Evolutionary conservation across 257 asterid genomes (phyloP), one percentile per base, ranked within the genome.

Genomic region (Primulina eburnea): DNA sequence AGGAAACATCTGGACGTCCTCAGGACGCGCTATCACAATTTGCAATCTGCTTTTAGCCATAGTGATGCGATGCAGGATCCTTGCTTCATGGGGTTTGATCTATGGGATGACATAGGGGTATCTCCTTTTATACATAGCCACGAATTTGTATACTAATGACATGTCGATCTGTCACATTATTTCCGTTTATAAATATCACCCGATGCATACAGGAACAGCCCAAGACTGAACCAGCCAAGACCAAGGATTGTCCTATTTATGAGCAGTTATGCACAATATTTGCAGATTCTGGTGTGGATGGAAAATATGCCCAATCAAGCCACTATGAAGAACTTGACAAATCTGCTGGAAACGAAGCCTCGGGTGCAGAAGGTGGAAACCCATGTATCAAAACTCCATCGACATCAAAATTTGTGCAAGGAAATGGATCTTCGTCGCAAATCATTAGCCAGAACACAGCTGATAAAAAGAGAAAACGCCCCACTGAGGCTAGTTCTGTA

Each of bases 81-180:
- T 71, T 87, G 91, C 85, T 88, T 63, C 78, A 68, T 78, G 67
- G 98, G 93, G 32, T 88, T 88, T 71, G 97, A 90, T 76, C 84
- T 87, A n/a, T 92, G 98, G 98, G 98, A 92, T 78, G 96, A 90
- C 71, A 84, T 88, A 12, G 96, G 85, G 84, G 98, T 90, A 82
- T 29, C 57, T 21, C 47, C 73, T 61, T 57, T 60, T 81, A 43
- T 43, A 12, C n/a, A 12, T 12, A 12, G 53, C n/a, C 53, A 43
- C n/a, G 1, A 43, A 43, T 43, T 12, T 12, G 16, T 11, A 40
- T 8, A 3, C n/a, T 12, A 43, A 43, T 3, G 4, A 43, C 17
- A 43, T 43, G 53, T 43, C n/a, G 53, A 12, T 43, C n/a, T 43
- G 1, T 43, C n/a, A 12, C 53, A 14, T 43, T 52, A 7, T 62